Percentiles rank a stretch among this genome's conserved stretches.
Conservation (phyloP, 179 eudicot species). For the Amaranthus tricolor region DNA sequence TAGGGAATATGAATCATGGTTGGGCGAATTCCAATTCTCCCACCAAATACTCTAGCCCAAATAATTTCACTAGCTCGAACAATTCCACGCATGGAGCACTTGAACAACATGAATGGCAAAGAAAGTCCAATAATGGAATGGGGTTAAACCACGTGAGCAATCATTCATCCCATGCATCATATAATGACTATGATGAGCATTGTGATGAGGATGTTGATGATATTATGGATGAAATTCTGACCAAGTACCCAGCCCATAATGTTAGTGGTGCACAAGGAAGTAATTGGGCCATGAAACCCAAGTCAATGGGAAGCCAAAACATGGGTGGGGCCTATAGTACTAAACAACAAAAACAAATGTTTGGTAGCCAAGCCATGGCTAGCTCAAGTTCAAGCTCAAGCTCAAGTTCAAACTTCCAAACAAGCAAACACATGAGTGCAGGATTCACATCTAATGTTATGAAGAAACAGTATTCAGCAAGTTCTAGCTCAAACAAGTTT, state of each 20-base stretch:
- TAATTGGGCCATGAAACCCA: slow-evolving; percentile 15
- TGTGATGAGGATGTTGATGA: slow-evolving; percentile 26
- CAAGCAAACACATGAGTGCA: slow-evolving; percentile 14
- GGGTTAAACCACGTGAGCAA: slow-evolving; percentile 3
- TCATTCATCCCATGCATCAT: background rate
- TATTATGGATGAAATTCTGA: slow-evolving; percentile 32
- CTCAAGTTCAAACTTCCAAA: slow-evolving; percentile 6
- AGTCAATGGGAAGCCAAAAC: slow-evolving; percentile 6
- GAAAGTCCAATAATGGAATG: background rate
- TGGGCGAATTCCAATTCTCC: slow-evolving; percentile 7
- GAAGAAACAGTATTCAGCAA: slow-evolving; percentile 17
- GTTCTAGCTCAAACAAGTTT: slow-evolving; percentile 15
- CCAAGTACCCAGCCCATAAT: slow-evolving; percentile 32
- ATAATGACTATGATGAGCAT: background rate
- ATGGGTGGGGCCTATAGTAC: slow-evolving; percentile 3
- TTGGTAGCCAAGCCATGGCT: slow-evolving; percentile 22
- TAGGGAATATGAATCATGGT: slow-evolving; percentile 4
- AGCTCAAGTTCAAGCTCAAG: slow-evolving; percentile 4
- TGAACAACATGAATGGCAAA: background rate
- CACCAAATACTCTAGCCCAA: slow-evolving; percentile 6
- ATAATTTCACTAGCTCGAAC: slow-evolving; percentile 3
- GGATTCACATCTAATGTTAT: background rate
- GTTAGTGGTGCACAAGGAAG: slow-evolving; percentile 18
- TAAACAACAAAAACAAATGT: slow-evolving; percentile 13
- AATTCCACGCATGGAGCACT: slow-evolving; percentile 14